Conservation (phyloP, 2,329 filamentous ascomycete genomes). For the Fonsecaea monophora region DNA sequence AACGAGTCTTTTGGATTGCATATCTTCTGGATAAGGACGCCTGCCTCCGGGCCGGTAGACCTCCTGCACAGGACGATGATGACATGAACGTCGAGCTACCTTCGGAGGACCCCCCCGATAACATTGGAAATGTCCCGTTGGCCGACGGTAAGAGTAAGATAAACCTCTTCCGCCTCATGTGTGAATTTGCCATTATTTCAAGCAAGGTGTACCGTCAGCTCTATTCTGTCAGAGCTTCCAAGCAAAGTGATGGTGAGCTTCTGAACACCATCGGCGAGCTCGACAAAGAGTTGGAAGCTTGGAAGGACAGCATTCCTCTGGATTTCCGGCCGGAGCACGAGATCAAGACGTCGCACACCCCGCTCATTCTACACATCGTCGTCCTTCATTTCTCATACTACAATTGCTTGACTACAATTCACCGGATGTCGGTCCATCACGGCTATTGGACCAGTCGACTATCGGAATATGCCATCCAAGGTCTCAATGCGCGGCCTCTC, state of each 20-base stretch:
- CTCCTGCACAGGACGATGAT: conserved; percentile 75
- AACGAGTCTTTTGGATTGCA: conserved; percentile 78
- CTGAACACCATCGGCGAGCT: conserved; percentile 95
- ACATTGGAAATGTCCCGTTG: conserved; percentile 91
- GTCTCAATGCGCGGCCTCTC: conserved; percentile 84
- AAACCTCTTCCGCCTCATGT: conserved; percentile 93
- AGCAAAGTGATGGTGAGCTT: conserved; percentile 89
- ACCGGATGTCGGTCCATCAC: conserved; percentile 97
- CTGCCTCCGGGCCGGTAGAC: conserved; percentile 73
- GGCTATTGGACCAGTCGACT: conserved; percentile 97
- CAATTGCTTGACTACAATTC: conserved; percentile 96
- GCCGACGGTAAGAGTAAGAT: conserved; percentile 89
- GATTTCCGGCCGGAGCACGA: conserved; percentile 98
- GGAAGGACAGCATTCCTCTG: conserved; percentile 94
- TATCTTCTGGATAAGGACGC: conserved; percentile 78
- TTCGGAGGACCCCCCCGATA: conserved; percentile 86
- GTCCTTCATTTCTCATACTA: conserved; percentile 97
- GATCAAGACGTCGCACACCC: conserved; percentile 90
- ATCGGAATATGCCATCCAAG: conserved; percentile 94
- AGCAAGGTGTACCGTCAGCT: conserved; percentile 91
- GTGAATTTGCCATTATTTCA: conserved; percentile 87
- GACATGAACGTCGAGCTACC: conserved; percentile 97
- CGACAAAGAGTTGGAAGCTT: conserved; percentile 86
- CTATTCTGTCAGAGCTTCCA: conserved; percentile 90
- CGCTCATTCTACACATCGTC: conserved; percentile 91